Evolutionary conservation across 2,329 filamentous ascomycete genomes (phyloP), one percentile per base, ranked within the genome.

Genomic region (Hypoxylon rubiginosum): DNA sequence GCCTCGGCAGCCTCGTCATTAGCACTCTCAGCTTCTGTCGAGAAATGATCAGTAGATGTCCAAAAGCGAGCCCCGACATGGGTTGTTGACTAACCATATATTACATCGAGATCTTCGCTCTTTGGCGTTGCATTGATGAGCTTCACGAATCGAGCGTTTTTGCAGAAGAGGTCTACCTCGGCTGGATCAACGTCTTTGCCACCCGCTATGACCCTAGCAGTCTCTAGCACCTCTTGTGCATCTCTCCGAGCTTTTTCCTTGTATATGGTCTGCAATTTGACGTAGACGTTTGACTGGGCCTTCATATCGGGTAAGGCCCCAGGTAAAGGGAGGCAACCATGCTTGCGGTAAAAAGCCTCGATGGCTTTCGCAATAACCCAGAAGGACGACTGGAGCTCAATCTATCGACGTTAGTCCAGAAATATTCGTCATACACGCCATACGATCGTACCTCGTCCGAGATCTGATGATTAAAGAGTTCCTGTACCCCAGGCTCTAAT

Each of bases 281-380:
- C 91, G 81, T 99, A 99, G 67, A 97, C 91, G 60, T 86, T 88
- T 3, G 94, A 97, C 76, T 95, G 88, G 2, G 96, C 94, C 82
- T 99, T 99, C 96, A 99, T 99, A 78, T 99, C 96, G 1, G 97
- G 96, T 1, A 99, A 83, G 2, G 91, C 90, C 11, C 96, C 97
- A 0, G 94, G 91, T 0, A 99, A 83, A 15, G 96, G 96, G 4
- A 99, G 85, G 28, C 90, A 85, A 7, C 85, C 82, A 76, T 97
- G 89, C 58, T 88, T 88, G 9, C 86, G 79, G 78, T 95, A 90
- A 78, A 99, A 99, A 19, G 85, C 76, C 65, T 89, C 89, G 59
- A 98, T 85, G 0, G 95, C 94, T 59, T 89, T 86, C 8, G 92
- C 92, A 71, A 97, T 95, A 66, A 94, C 81, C 96, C 97, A 99